Percentiles rank a stretch among this genome's conserved stretches.
Conservation (phyloP, 106 monocot species). For the Triglochin maritima region DNA sequence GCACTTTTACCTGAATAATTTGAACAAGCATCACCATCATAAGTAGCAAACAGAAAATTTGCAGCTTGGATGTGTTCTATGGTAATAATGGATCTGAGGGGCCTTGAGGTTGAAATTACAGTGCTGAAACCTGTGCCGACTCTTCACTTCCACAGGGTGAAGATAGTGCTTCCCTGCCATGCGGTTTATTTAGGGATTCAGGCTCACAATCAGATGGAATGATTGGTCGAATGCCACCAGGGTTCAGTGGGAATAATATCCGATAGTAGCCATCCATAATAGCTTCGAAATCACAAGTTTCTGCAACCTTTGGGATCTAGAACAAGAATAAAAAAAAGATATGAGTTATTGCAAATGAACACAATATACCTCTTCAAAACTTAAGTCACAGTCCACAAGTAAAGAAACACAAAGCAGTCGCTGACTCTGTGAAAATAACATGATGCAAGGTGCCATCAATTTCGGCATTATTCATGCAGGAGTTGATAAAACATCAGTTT, state of each 20-base stretch:
- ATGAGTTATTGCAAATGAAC: neutral
- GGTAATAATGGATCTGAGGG: neutral
- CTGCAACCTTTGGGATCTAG: conserved; percentile 64
- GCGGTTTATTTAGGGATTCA: conserved; percentile 45
- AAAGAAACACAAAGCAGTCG: too few relatives aligned
- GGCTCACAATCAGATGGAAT: conserved; percentile 39
- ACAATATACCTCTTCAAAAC: neutral
- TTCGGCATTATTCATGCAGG: too few relatives aligned
- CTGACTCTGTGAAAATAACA: too few relatives aligned
- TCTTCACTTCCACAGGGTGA: neutral
- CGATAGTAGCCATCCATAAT: conserved; percentile 73
- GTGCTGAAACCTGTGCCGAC: neutral
- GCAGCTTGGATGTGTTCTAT: neutral
- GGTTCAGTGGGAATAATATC: conserved; percentile 82
- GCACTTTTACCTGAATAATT: neutral
- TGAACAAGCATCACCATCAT: neutral
- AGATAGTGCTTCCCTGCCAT: conserved; percentile 15
- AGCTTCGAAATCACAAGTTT: conserved; percentile 70
- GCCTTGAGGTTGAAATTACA: neutral
- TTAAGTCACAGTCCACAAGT: too few relatives aligned
- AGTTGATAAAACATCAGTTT: too few relatives aligned
- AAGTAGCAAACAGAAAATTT: neutral
- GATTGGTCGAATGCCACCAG: conserved; percentile 59
- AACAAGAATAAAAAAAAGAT: neutral
- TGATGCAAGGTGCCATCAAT: too few relatives aligned